These are phyloP conservation scores for Fusarium acutatum DNA, from an alignment of 2,329 filamentous ascomycete genomes.

Conservation along the genomic window DNA sequence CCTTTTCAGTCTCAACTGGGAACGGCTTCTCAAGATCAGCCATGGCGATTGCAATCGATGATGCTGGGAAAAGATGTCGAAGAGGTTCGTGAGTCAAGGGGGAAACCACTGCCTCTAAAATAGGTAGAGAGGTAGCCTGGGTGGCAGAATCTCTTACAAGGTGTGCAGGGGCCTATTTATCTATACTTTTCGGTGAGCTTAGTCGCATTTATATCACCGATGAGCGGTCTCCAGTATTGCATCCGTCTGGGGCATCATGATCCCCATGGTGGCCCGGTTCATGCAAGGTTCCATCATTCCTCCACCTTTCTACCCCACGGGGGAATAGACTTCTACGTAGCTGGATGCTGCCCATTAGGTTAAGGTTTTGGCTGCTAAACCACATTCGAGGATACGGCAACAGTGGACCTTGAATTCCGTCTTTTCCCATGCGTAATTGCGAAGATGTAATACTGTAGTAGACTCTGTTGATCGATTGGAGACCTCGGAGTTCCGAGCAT, in stretches of 20 bases:
- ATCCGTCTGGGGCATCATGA: background rate
- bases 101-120: background rate
- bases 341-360: fast-evolving
- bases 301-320: background rate
- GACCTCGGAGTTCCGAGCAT: background rate
- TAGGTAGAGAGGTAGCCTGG: background rate
- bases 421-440: background rate
- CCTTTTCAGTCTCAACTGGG: background rate
- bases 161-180: background rate
- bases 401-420: background rate
- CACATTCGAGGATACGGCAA: background rate
- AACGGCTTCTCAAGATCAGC: background rate
- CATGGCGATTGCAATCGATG: background rate
- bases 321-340: background rate
- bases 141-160: too few species aligned
- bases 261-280: background rate
- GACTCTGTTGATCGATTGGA: background rate
- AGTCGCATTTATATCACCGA: background rate
- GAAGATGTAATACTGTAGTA: background rate
- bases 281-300: background rate
- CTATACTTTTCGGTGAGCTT: background rate
- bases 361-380: background rate
- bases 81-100: background rate
- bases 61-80: background rate
- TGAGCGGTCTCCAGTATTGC: background rate